Evolutionary conservation across 2,329 filamentous ascomycete species (phyloP), one percentile per base, ranked within the genome.

Genomic region (Didymella lethalis): DNA sequence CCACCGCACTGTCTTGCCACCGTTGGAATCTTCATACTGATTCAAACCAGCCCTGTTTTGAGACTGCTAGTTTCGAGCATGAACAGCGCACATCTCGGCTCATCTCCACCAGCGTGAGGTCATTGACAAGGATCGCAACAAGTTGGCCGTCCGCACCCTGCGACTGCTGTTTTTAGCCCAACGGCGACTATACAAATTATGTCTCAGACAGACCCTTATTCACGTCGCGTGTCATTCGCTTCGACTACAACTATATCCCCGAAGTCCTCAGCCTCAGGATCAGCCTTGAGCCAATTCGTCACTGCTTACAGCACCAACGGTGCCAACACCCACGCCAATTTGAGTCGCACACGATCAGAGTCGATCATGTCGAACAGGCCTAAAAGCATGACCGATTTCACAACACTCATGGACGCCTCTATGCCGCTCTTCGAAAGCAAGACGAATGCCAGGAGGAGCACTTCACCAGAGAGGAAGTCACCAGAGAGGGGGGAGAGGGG

Each of bases 321-420:
- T 23, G 40, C 20, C 7, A 48, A 59, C 41, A 52, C 51, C 4
- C 44, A 58, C 31, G 43, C 49, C 38, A 54, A 49, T 20, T 48
- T 52, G 28, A 55, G 51, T 11, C 57, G 40, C 47, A 55, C 26
- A 4, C 51, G 52, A 26, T 55, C 52, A 8, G 48, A 60, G 28
- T 60, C 57, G 11, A 55, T 57, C 14, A 54, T 51, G 48, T 28
- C 51, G 7, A 50, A 49, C 34, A 41, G 74, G 32, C 72, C 74
- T 8, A 74, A 72, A 51, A 74, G 72, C 62, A 75, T 76, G 72
- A 64, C 72, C 46, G 73, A 76, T 47, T 75, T 76, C 61, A 63
- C 71, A 12, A 53, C 63, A 5, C 66, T 76, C 7, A 65, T 75
- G 58, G 74, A 75, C 40, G 65, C 67, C 3, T 69, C 70, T 8